phyloP scores from a whole-genome alignment of 2,329 filamentous ascomycete genomes.

The Trichoderma hamatum region DNA sequence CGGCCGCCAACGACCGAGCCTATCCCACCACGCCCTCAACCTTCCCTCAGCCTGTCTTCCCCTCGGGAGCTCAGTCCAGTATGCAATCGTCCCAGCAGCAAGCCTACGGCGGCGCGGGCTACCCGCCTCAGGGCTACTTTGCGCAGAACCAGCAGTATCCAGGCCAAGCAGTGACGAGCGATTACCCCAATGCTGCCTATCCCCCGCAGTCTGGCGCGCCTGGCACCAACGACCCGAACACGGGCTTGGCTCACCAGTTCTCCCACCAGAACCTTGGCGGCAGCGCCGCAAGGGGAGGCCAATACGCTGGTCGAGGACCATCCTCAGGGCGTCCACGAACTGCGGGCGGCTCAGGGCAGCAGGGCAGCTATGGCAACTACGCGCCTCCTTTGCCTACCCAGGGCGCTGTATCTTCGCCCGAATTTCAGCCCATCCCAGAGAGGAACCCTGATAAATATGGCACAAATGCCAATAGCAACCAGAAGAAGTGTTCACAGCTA shows the following conservation, averaged over 20 bases:
- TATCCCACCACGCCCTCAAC: slow-evolving; percentile 92
- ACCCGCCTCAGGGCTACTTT: slow-evolving; percentile 59
- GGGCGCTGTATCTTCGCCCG: slow-evolving; percentile 62
- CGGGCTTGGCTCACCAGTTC: slow-evolving; percentile 91
- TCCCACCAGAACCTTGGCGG: slow-evolving; percentile 92
- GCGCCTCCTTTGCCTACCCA: slow-evolving; percentile 68
- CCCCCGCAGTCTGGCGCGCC: slow-evolving; percentile 61
- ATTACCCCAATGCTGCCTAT: slow-evolving; percentile 52
- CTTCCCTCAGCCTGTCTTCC: slow-evolving; percentile 86
- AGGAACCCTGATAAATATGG: slow-evolving; percentile 82
- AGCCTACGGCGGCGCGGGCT: slow-evolving; percentile 53
- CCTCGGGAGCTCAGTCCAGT: slow-evolving; percentile 41
- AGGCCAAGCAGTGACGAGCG: slow-evolving; percentile 45
- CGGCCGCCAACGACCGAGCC: slow-evolving; percentile 64
- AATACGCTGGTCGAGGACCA: slow-evolving; percentile 68
- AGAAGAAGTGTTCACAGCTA: slow-evolving; percentile 69
- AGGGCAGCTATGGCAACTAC: slow-evolving; percentile 66
- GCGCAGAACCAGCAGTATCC: slow-evolving; percentile 52
- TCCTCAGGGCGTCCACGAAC: slow-evolving; percentile 81
- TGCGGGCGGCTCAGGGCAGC: slow-evolving; percentile 69
- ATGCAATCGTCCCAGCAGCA: slow-evolving; percentile 36
- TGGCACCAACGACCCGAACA: slow-evolving; percentile 78
- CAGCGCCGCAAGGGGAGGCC: slow-evolving; percentile 69
- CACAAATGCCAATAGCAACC: slow-evolving; percentile 66
- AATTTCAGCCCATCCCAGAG: slow-evolving; percentile 79